Conservation (phyloP, 768 basidiomycete species). For the Rhodotorula taiwanensis region DNA sequence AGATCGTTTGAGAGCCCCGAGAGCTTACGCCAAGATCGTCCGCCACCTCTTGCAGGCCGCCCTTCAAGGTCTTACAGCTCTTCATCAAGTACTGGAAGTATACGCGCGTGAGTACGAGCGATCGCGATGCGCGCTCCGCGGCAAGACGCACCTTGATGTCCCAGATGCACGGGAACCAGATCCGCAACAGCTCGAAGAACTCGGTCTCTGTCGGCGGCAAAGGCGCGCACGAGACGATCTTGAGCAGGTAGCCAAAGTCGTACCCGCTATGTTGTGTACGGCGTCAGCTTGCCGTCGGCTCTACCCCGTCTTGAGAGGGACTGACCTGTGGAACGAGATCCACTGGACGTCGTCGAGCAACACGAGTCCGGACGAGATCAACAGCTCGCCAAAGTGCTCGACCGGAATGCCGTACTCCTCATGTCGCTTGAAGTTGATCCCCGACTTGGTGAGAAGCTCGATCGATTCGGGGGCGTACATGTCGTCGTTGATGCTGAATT, state of each 20-base stretch:
- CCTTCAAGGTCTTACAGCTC: constrained; percentile 71
- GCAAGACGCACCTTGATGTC: constrained; percentile 66
- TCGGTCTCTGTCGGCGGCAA: constrained; percentile 80
- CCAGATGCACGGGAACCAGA: constrained; percentile 94
- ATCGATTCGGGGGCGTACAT: constrained; percentile 99
- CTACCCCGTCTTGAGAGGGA: constrained; percentile 17
- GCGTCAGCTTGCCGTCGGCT: neutral
- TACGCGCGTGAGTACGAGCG: too few species aligned
- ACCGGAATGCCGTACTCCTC: constrained; percentile 86
- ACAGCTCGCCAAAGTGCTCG: constrained; percentile 90
- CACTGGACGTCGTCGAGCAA: constrained; percentile 80
- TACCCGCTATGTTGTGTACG: constrained; percentile 61
- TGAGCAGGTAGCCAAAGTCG: constrained; percentile 97
- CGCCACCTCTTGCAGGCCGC: constrained; percentile 86
- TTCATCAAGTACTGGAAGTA: constrained; percentile 83
- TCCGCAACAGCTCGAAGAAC: constrained; percentile 77
- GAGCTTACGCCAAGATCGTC: constrained; percentile 88
- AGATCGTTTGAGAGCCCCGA: too few species aligned
- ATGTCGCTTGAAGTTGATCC: constrained; percentile 89
- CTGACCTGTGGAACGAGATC: constrained; percentile 96
- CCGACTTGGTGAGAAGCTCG: constrained; percentile 86
- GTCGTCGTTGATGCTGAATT: constrained; percentile 82
- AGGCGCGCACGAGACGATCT: constrained; percentile 69
- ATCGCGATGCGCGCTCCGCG: too few species aligned
- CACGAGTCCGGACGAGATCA: constrained; percentile 94